Evolutionary conservation across 768 basidiomycete species (phyloP).

Genomic region (Serendipita indica): DNA sequence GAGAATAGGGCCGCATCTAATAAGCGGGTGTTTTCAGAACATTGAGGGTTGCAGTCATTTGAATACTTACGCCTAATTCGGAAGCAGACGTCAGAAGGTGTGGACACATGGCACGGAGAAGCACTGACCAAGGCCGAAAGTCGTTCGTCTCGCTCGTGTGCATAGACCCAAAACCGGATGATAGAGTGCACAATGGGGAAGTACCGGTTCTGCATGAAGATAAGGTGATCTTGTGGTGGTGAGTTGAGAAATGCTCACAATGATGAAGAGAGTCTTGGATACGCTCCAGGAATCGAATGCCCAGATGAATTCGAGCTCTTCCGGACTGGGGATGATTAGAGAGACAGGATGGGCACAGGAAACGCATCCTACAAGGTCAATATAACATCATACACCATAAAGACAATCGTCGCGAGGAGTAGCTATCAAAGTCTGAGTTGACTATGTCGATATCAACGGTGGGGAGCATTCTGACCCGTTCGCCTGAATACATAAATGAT

Average conservation of each 20-base stretch:
- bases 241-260: neutral
- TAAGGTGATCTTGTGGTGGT: neutral
- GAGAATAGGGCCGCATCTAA: slow-evolving; percentile 5
- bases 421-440: neutral
- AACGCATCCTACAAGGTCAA: neutral
- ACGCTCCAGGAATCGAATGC: neutral
- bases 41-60: too few species aligned
- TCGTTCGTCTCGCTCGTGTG: neutral
- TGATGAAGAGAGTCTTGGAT: neutral
- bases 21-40: too few species aligned
- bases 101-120: neutral
- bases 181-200: neutral
- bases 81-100: neutral
- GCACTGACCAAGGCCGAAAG: neutral
- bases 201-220: neutral
- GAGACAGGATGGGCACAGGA: neutral
- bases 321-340: neutral
- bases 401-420: neutral
- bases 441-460: neutral
- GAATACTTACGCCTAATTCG: slow-evolving; percentile 1
- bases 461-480: neutral
- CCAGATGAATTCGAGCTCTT: neutral
- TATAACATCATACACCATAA: neutral
- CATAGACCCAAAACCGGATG: neutral
- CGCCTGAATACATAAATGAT: neutral